Evolutionary conservation across 495 filamentous ascomycete genomes (phyloP).

Genomic region (Penicillium longicatenatum): DNA sequence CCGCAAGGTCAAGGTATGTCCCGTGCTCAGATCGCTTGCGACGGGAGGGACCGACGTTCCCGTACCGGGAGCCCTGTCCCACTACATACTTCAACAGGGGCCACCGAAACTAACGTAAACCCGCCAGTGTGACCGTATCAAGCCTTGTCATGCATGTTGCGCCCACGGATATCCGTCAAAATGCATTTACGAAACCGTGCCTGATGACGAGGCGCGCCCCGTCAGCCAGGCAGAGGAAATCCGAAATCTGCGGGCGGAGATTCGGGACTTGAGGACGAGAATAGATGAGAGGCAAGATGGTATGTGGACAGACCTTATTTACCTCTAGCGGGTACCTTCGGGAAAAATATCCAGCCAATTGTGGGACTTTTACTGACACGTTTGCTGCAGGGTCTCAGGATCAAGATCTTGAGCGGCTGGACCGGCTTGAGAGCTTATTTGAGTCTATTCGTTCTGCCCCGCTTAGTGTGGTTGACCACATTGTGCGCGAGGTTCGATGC

Average conservation of each 20-base stretch:
- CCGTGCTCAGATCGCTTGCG: constrained; percentile 29
- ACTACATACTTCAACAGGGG: constrained; percentile 6
- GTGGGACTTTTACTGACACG: constrained; percentile 8
- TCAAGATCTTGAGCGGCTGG: constrained; percentile 31
- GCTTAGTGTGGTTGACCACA: constrained; percentile 32
- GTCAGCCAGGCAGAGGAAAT: constrained; percentile 49
- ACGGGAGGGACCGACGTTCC: constrained; percentile 23
- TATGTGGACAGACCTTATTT: constrained; percentile 18
- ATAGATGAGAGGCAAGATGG: constrained; percentile 32
- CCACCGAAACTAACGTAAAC: constrained; percentile 17
- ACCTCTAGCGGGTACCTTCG: background rate
- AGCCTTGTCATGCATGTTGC: constrained; percentile 50
- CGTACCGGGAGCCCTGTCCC: constrained; percentile 14
- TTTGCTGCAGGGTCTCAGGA: constrained; percentile 24
- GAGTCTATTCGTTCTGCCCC: constrained; percentile 45
- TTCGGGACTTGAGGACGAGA: constrained; percentile 34
- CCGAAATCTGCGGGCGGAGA: constrained; percentile 42
- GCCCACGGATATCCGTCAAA: constrained; percentile 50
- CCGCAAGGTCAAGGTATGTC: constrained; percentile 50
- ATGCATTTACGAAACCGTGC: constrained; percentile 41
- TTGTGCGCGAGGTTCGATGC: constrained; percentile 38
- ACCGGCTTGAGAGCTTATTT: constrained; percentile 42
- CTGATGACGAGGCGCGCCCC: constrained; percentile 41
- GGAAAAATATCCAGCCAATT: background rate
- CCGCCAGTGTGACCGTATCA: constrained; percentile 47